phyloP scores from a whole-genome alignment of 2,329 filamentous ascomycete species.

The Fusarium chlamydosporum region DNA sequence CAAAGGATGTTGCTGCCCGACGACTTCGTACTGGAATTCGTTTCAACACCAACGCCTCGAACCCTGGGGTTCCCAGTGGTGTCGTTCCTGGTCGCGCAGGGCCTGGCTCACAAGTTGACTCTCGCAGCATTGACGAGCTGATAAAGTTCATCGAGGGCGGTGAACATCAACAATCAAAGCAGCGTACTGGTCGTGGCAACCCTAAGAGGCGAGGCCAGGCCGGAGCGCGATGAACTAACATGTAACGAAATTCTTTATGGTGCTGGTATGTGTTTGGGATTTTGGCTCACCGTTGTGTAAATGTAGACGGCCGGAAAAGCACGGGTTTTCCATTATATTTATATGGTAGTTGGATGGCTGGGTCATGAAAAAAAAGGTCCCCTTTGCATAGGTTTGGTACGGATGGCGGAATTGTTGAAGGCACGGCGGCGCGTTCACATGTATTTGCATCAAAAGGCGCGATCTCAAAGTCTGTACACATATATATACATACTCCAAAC shows the following conservation, averaged over 20 bases:
- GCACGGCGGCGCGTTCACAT: conserved; percentile 33
- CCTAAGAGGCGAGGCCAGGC: conserved; percentile 67
- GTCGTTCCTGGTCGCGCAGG: conserved; percentile 53
- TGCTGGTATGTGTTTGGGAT: conserved; percentile 33
- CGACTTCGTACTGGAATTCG: conserved; percentile 78
- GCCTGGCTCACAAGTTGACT: conserved; percentile 68
- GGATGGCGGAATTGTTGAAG: conserved; percentile 24
- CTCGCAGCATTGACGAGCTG: conserved; percentile 91
- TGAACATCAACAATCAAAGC: conserved; percentile 70
- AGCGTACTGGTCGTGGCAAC: conserved; percentile 67
- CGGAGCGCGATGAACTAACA: conserved; percentile 37
- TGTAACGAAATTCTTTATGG: conserved; percentile 33
- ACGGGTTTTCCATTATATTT: conserved; percentile 40
- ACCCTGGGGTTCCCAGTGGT: conserved; percentile 49
- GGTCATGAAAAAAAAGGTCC: conserved; percentile 16
- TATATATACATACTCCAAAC: conserved; percentile 38
- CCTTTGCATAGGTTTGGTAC: conserved; percentile 34
- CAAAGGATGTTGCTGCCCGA: conserved; percentile 85
- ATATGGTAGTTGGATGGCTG: conserved; percentile 30
- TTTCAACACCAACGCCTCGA: conserved; percentile 64
- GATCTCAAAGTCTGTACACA: conserved; percentile 41
- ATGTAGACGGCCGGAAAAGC: conserved; percentile 39
- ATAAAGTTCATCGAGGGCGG: conserved; percentile 93
- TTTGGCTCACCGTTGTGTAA: conserved; percentile 42
- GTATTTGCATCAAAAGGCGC: conserved; percentile 50